A percentile compares a stretch with the other conserved stretches of the same genome.
phyloP scores from a whole-genome alignment of 805 yeast species.

The Candida quercuum region DNA sequence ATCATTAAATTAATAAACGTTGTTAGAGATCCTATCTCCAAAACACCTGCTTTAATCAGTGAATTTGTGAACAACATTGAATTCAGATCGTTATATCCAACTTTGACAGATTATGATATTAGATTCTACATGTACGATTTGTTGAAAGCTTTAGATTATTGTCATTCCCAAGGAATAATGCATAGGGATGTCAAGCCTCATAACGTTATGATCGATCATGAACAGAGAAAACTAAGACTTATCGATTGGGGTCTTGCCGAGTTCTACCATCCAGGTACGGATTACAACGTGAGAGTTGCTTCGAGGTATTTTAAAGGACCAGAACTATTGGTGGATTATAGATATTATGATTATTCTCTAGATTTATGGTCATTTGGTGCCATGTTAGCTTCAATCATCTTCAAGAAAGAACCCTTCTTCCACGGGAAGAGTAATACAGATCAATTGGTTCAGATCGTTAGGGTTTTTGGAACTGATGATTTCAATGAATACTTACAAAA shows the following conservation, averaged over 20 bases:
- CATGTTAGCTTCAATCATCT: constrained; percentile 83
- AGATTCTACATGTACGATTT: constrained; percentile 80
- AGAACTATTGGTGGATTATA: constrained; percentile 75
- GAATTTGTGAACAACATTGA: constrained; percentile 83
- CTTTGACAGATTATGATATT: constrained; percentile 68
- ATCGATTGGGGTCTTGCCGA: constrained; percentile 97
- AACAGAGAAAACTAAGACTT: constrained; percentile 52
- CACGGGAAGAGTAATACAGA: constrained; percentile 90
- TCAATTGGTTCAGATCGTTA: constrained; percentile 84
- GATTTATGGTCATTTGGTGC: constrained; percentile 93
- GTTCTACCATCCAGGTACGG: constrained; percentile 84
- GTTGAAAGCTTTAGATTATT: constrained; percentile 76
- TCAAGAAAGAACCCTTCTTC: constrained; percentile 88
- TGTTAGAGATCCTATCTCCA: constrained; percentile 80
- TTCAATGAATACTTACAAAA: constrained; percentile 59
- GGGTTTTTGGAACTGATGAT: constrained; percentile 81
- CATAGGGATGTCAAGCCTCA: constrained; percentile 94
- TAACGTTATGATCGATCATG: constrained; percentile 88
- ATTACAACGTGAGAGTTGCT: constrained; percentile 88
- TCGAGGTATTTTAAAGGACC: constrained; percentile 92
- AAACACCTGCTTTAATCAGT: constrained; percentile 85
- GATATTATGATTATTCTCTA: constrained; percentile 81
- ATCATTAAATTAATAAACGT: constrained; percentile 71
- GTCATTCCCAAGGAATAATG: constrained; percentile 92
- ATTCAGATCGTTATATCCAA: constrained; percentile 81